These are phyloP conservation scores for Lactuca sativa DNA, from an alignment of 129 eudicot species.

Conservation along the genomic window DNA sequence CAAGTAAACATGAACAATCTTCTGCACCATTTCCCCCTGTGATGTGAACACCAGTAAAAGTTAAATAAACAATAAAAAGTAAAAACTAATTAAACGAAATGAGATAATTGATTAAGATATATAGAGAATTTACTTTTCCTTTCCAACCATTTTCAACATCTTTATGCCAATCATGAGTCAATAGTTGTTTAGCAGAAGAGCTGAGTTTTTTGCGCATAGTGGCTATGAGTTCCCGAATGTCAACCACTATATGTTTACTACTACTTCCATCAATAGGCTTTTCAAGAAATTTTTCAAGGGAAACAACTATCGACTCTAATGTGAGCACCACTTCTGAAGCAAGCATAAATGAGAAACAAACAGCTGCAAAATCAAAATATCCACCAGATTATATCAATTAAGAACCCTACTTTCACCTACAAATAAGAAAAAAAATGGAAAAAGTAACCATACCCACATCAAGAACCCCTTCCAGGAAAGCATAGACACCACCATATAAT, in stretches of 20 bases:
- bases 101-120: not conserved
- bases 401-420: not conserved
- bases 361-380: slow-evolving; percentile 48
- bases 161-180: slow-evolving; percentile 48
- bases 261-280: slow-evolving; percentile 44
- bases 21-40: slow-evolving; percentile 77
- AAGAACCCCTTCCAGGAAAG: slow-evolving; percentile 56
- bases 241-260: slow-evolving; percentile 35
- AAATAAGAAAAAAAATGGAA: not conserved
- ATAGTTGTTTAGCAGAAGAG: slow-evolving; percentile 51
- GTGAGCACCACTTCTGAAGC: slow-evolving; percentile 72
- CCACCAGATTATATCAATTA: slow-evolving; percentile 16
- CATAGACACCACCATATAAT: slow-evolving; percentile 59
- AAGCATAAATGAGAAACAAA: slow-evolving; percentile 56
- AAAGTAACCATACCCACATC: slow-evolving; percentile 54
- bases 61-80: slow-evolving; percentile 3
- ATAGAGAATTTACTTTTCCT: slow-evolving; percentile 47
- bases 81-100: slow-evolving; percentile 1
- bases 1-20: slow-evolving; percentile 67
- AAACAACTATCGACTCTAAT: slow-evolving; percentile 49
- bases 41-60: slow-evolving; percentile 31
- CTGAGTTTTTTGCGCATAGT: slow-evolving; percentile 55
- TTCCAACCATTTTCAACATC: slow-evolving; percentile 48
- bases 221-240: slow-evolving; percentile 40
- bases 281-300: slow-evolving; percentile 40